Base-by-base conservation (phyloP, 305 asterid genomes). In the Withania somnifera region DNA sequence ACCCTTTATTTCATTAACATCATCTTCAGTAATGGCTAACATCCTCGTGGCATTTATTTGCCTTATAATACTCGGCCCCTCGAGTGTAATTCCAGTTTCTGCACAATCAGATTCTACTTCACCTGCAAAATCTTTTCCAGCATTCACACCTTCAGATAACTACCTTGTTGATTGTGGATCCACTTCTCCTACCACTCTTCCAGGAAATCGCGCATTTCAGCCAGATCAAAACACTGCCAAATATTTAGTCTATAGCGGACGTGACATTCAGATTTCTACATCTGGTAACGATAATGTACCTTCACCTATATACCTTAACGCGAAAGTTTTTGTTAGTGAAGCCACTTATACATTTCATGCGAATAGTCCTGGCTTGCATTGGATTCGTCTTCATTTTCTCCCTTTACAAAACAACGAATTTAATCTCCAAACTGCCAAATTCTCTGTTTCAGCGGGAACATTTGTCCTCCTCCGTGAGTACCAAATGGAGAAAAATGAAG, bases 301-400 rank as follows among this genome's bases (percentile, higher is more conserved):
- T 0, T 20, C 42, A 40, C 87, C 93, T 32, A 80, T 94, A 8
- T 93, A 96, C 58, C 81, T 83, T 3, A 81, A 94, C 0, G 98
- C 98, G 0, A 90, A 80, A 54, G 78, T 93, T 2, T 96, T 96
- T 78, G 88, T 86, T 2, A 61, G 66, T 24, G 85, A 67, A 1
- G 98, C 98, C 0, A 87, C 91, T 0, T 96, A 91, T 85, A 83
- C 95, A 0, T 96, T 94, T 88, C 99, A 86, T 22, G 91, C 90
- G 7, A 45, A 88, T 50, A 86, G 92, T 42, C 97, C 98, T n/a
- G 99, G 99, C 0, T 92, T 93, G 93, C 99, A 96, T 79, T 96
- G 97, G 98, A 85, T 94, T 45, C 90, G 99, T 28, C 94, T 94
- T 53, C 94, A 96, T 75, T 94, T 96, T 50, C 87, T 90, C 1